Percentiles rank a stretch among this genome's conserved stretches.
Evolutionary conservation across 2,329 filamentous ascomycete species (phyloP).

Genomic region (Hymenoscyphus scutula): DNA sequence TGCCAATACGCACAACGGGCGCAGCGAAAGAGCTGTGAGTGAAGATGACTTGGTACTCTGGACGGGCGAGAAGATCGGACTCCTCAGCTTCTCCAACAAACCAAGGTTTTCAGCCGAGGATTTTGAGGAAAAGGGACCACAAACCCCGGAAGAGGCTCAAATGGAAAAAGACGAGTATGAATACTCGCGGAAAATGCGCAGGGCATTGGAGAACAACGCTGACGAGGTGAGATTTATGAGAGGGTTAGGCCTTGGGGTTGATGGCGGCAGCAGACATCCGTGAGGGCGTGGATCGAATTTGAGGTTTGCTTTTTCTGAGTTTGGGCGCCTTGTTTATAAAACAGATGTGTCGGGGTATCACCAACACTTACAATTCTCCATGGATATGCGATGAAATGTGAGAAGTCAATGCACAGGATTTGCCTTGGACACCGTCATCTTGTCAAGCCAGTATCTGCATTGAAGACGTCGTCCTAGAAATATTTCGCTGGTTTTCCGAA

Average conservation of each 20-base stretch:
- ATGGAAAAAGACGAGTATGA: constrained; percentile 54
- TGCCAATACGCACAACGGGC: constrained; percentile 44
- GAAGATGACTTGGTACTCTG: constrained; percentile 75
- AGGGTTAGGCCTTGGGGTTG: constrained; percentile 50
- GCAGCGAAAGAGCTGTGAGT: constrained; percentile 41
- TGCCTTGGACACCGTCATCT: neutral
- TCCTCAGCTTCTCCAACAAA: constrained; percentile 61
- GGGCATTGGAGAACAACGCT: constrained; percentile 72
- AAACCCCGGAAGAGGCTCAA: constrained; percentile 46
- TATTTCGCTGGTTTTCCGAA: too few relatives aligned
- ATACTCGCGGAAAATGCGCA: constrained; percentile 71
- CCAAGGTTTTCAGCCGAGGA: constrained; percentile 49
- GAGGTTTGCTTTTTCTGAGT: constrained; percentile 7
- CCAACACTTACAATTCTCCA: neutral
- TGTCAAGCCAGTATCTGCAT: neutral
- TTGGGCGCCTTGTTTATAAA: constrained; percentile 6
- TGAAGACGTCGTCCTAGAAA: too few relatives aligned
- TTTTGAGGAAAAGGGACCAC: constrained; percentile 44
- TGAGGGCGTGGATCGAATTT: neutral
- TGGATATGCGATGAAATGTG: neutral
- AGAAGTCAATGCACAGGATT: neutral
- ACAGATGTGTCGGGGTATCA: neutral
- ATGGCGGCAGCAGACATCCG: constrained; percentile 12
- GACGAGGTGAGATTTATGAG: constrained; percentile 75
- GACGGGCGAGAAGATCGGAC: constrained; percentile 81